These are phyloP conservation scores for Cytauxzoon felis DNA, from an alignment of 169 alveolate species.

Conservation along the genomic window DNA sequence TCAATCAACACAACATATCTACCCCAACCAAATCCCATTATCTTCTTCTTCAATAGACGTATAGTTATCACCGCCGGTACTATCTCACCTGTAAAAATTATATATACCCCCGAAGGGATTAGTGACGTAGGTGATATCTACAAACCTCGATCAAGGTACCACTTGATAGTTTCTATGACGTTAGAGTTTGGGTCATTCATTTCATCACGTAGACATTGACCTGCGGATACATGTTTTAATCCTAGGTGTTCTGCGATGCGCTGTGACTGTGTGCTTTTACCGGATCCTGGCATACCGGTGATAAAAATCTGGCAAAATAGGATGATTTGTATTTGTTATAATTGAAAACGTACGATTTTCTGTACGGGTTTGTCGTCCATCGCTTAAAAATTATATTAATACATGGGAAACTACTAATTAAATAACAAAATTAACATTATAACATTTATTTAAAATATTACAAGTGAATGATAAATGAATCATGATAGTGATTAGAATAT, in stretches of 20 bases:
- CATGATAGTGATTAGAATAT: background rate
- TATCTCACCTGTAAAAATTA: conserved; percentile 77
- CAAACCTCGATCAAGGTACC: conserved; percentile 68
- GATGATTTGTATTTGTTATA: background rate
- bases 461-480: background rate
- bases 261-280: conserved; percentile 81
- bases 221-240: conserved; percentile 88
- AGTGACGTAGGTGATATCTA: background rate
- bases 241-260: conserved; percentile 67
- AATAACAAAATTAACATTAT: too few relatives aligned
- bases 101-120: too few relatives aligned
- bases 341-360: conserved; percentile 41
- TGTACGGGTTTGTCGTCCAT: conserved; percentile 14
- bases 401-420: too few relatives aligned
- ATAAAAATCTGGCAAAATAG: conserved; percentile 61
- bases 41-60: conserved; percentile 81
- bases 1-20: conserved; percentile 83
- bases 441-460: background rate
- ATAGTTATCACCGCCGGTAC: conserved; percentile 95
- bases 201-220: conserved; percentile 76
- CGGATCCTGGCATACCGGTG: conserved; percentile 85
- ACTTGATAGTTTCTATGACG: conserved; percentile 43
- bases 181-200: conserved; percentile 56
- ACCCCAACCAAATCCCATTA: conserved; percentile 86
- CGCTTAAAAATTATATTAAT: too few relatives aligned